Conservation (phyloP, 2,329 filamentous ascomycete species). For the Aspergillus tamarii region DNA sequence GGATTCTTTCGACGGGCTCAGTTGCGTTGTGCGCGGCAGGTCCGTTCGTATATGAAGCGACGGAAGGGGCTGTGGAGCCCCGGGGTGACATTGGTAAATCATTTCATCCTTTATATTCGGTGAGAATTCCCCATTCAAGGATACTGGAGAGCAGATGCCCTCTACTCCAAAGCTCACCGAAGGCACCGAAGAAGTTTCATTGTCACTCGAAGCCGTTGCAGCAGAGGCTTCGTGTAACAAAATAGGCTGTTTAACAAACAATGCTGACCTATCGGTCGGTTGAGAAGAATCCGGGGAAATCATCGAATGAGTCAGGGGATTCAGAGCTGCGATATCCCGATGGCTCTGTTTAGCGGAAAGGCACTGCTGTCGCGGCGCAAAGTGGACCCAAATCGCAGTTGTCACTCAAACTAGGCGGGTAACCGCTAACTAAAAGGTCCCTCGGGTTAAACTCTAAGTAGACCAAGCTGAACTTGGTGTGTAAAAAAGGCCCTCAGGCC, state of each 20-base stretch:
- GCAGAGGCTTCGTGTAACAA: constrained; percentile 25
- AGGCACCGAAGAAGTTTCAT: constrained; percentile 20
- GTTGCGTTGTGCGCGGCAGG: constrained; percentile 27
- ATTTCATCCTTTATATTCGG: constrained; percentile 16
- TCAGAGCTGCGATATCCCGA: constrained; percentile 9
- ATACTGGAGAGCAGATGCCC: constrained; percentile 13
- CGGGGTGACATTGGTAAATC: constrained; percentile 12
- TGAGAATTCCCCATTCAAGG: constrained; percentile 8
- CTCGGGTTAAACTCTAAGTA: constrained; percentile 17
- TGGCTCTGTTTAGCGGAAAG: constrained; percentile 15
- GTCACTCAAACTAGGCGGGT: constrained; percentile 3
- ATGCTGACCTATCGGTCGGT: constrained; percentile 31
- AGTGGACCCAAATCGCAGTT: constrained; percentile 7
- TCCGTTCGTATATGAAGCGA: constrained; percentile 43
- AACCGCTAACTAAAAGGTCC: constrained; percentile 10
- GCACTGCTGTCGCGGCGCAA: constrained; percentile 5
- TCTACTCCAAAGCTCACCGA: constrained; percentile 19
- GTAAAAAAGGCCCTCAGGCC: constrained; percentile 9
- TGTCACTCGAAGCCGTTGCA: constrained; percentile 21
- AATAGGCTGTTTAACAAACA: constrained; percentile 16
- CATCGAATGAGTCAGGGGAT: constrained; percentile 27
- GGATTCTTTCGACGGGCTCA: constrained; percentile 34
- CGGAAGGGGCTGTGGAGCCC: constrained; percentile 21
- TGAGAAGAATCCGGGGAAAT: constrained; percentile 23
- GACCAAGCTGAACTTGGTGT: constrained; percentile 15